phyloP scores from a whole-genome alignment of 257 asterid species.

The Prunella vulgaris region DNA sequence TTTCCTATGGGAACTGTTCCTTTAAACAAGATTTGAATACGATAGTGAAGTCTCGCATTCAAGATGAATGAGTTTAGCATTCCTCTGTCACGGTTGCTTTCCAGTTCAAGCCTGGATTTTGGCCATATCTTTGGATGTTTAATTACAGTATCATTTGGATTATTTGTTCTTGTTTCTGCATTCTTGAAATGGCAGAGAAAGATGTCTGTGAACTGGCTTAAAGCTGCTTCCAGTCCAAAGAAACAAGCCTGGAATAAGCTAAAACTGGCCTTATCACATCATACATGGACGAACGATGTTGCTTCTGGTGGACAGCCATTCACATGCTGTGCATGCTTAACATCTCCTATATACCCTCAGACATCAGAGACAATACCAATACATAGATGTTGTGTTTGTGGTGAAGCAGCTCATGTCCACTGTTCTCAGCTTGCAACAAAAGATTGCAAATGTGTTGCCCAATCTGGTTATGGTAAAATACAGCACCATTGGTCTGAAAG shows the following conservation, averaged over 20 bases:
- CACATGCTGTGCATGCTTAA: constrained; percentile 76
- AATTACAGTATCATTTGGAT: constrained; percentile 61
- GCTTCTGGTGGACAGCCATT: constrained; percentile 57
- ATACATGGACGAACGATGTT: constrained; percentile 68
- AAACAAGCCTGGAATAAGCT: constrained; percentile 73
- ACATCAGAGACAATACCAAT: constrained; percentile 47
- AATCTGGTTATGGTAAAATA: constrained; percentile 53
- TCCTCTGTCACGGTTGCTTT: constrained; percentile 48
- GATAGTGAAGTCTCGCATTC: constrained; percentile 24
- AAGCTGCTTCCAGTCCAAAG: constrained; percentile 83
- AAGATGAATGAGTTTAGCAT: constrained; percentile 54
- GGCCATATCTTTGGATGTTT: constrained; percentile 55
- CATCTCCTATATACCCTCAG: constrained; percentile 54
- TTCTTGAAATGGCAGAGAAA: constrained; percentile 68
- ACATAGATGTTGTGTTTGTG: constrained; percentile 75
- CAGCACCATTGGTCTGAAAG: constrained; percentile 91
- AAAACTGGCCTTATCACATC: constrained; percentile 66
- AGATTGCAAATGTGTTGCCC: constrained; percentile 81
- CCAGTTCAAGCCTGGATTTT: constrained; percentile 42
- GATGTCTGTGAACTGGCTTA: constrained; percentile 74
- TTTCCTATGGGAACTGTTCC: constrained; percentile 16
- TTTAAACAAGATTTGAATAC: constrained; percentile 14
- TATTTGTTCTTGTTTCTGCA: constrained; percentile 53
- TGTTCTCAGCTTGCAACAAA: constrained; percentile 68
- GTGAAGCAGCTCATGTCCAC: constrained; percentile 60